phyloP scores from a whole-genome alignment of 2,329 filamentous ascomycete genomes.

The Pleurostoma richardsiae region DNA sequence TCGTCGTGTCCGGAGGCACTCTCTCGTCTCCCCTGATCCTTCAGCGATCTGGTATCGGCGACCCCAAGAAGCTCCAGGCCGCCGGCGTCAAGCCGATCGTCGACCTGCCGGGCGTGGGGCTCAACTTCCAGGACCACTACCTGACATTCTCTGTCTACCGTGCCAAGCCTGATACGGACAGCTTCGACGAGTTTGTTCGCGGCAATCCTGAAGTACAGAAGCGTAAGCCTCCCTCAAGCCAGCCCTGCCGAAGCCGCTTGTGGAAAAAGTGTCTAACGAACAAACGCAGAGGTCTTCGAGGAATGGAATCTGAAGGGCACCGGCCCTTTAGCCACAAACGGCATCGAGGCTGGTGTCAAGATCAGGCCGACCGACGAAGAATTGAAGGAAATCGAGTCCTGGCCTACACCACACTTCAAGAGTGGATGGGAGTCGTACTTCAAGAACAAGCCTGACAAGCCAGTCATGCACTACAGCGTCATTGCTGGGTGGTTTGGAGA shows the following conservation, averaged over 20 bases:
- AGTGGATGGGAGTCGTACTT: slow-evolving; percentile 78
- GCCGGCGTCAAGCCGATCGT: slow-evolving; percentile 65
- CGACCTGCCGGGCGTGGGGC: slow-evolving; percentile 67
- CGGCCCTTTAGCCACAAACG: slow-evolving; percentile 71
- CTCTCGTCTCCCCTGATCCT: slow-evolving; percentile 70
- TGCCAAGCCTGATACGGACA: slow-evolving; percentile 70
- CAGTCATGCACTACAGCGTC: slow-evolving; percentile 79
- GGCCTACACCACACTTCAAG: slow-evolving; percentile 71
- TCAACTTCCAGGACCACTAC: slow-evolving; percentile 76
- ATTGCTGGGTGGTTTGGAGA: slow-evolving; percentile 64
- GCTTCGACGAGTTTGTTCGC: slow-evolving; percentile 74
- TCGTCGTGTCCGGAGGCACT: slow-evolving; percentile 68
- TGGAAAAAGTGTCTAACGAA: background rate
- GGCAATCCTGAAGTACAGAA: slow-evolving; percentile 71
- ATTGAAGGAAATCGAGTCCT: slow-evolving; percentile 61
- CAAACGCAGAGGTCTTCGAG: slow-evolving; percentile 53
- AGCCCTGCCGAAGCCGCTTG: no score
- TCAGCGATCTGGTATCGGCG: slow-evolving; percentile 68
- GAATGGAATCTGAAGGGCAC: slow-evolving; percentile 79
- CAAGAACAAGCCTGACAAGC: slow-evolving; percentile 79
- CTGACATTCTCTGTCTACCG: slow-evolving; percentile 66
- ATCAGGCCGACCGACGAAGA: slow-evolving; percentile 66
- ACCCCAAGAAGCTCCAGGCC: slow-evolving; percentile 65
- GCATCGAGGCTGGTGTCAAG: slow-evolving; percentile 77
- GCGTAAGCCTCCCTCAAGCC: slow-evolving; percentile 24